Evolutionary conservation across 2,329 filamentous ascomycete genomes (phyloP), one percentile per base, ranked within the genome.

Genomic region (Venturia aucupariae): DNA sequence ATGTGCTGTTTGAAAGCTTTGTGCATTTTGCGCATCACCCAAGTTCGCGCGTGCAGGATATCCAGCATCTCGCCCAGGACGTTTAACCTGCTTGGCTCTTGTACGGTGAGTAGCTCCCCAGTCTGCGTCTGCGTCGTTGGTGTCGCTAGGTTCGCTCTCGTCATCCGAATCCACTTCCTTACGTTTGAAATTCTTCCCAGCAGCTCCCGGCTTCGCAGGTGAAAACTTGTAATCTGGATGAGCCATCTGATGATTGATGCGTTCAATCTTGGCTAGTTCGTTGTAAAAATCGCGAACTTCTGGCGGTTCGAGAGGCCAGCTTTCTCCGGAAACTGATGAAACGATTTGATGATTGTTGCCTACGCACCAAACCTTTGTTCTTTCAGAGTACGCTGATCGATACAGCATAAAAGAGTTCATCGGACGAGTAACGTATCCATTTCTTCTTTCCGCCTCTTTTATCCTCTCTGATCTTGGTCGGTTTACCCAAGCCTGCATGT

Each of bases 361-460:
- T 17, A 85, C 80, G 70, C 89, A 90, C 81, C 87, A 90, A 62
- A 84, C 81, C 75, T 96, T 96, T 66, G 90, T 90, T 39, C 92
- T 83, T 67, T 94, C 90, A 66, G 95, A 90, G 72, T 90, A 97
- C 7, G 91, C 90, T 68, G 94, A 96, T 51, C 94, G 88, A 75
- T 99, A 99, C 61, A 99, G 81, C 89, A 99, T 96, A 79, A 97
- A 99, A 0, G 90, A 93, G 75, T 99, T 99, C 88, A 97, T 96
- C 2, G 94, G 92, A 38, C 94, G 84, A 71, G 93, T 91, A 69
- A 97, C 84, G 73, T 92, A 92, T 32, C 90, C 90, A 42, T 86
- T 90, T 65, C 86, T 83, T 70, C 84, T 83, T 54, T 85, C 82
- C 11, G 88, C 86, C 74, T 96, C 92, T 64, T 79, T 77, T 60